phyloP scores from a whole-genome alignment of 2,329 filamentous ascomycete genomes.

The Pseudogymnoascus destructans region DNA sequence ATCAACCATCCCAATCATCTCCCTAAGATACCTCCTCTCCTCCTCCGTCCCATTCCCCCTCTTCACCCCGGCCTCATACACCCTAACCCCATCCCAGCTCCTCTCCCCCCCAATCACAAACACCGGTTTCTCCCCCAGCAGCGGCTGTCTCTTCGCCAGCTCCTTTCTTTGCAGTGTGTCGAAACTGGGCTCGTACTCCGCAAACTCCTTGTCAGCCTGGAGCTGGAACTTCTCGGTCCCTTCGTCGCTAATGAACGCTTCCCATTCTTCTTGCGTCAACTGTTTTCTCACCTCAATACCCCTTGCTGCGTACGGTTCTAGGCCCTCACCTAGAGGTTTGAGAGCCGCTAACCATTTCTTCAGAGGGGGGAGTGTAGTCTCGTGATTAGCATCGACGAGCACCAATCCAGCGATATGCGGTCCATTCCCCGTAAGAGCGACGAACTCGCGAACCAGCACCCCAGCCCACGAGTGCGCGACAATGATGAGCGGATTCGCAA shows the following conservation, averaged over 20 bases:
- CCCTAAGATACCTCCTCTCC: conserved; percentile 21
- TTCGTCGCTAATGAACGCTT: background rate
- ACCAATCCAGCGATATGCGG: conserved; percentile 16
- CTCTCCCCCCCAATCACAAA: conserved; percentile 21
- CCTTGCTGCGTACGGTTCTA: background rate
- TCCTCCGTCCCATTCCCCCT: conserved; percentile 27
- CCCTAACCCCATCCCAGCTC: conserved; percentile 23
- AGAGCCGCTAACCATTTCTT: background rate
- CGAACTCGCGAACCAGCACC: conserved; percentile 14
- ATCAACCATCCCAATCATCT: conserved; percentile 22
- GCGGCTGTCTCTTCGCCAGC: background rate
- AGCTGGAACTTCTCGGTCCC: conserved; percentile 2
- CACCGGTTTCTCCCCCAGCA: conserved; percentile 11
- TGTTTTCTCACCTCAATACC: conserved; percentile 10
- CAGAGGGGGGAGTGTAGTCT: background rate
- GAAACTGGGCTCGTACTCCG: conserved; percentile 10
- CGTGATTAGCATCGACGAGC: conserved; percentile 17
- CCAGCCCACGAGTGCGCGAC: conserved; percentile 17
- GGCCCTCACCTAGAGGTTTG: background rate
- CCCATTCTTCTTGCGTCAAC: conserved; percentile 14
- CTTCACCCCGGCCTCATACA: conserved; percentile 25
- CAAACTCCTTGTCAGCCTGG: conserved; percentile 8
- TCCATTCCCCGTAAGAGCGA: background rate
- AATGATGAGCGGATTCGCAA: conserved; percentile 15
- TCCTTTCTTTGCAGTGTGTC: background rate